A percentile compares a stretch with the other conserved stretches of the same genome.
phyloP scores from a whole-genome alignment of 805 yeast species.

The Candida coquimbonensis region DNA sequence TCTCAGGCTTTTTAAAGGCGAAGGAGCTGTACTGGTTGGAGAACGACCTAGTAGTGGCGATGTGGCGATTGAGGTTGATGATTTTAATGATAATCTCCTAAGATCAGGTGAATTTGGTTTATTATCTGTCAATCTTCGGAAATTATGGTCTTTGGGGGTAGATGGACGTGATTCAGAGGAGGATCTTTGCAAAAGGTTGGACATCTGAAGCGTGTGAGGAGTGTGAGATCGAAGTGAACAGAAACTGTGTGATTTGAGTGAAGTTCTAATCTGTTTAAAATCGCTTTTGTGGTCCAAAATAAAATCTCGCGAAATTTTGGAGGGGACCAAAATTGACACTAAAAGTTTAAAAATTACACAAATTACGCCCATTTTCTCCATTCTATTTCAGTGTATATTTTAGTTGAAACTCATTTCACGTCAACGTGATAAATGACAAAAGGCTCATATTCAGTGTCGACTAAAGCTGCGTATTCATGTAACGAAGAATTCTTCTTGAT shows the following conservation, averaged over 20 bases:
- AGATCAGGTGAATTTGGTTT: too few relatives aligned
- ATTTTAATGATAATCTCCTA: too few relatives aligned
- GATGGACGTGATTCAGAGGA: too few relatives aligned
- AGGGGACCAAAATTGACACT: neutral
- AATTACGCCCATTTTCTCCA: neutral
- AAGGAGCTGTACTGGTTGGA: neutral
- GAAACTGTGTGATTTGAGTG: too few relatives aligned
- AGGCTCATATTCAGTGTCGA: slow-evolving; percentile 94
- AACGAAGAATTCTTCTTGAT: slow-evolving; percentile 57
- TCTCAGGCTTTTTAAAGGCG: neutral
- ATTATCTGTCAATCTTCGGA: neutral
- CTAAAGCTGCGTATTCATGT: slow-evolving; percentile 84
- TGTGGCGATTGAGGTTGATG: too few relatives aligned
- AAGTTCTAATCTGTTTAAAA: too few relatives aligned
- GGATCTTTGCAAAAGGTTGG: too few relatives aligned
- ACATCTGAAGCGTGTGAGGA: too few relatives aligned
- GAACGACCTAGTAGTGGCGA: neutral
- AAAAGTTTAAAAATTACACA: neutral
- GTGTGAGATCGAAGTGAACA: too few relatives aligned
- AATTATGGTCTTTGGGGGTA: neutral
- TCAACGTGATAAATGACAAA: slow-evolving; percentile 73
- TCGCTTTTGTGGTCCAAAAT: too few relatives aligned
- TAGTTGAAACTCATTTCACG: slow-evolving; percentile 22
- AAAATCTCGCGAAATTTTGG: too few relatives aligned
- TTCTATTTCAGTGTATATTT: neutral